phyloP scores from a whole-genome alignment of 1,139 yeast species.

The Saccharomycopsis crataegensis region DNA sequence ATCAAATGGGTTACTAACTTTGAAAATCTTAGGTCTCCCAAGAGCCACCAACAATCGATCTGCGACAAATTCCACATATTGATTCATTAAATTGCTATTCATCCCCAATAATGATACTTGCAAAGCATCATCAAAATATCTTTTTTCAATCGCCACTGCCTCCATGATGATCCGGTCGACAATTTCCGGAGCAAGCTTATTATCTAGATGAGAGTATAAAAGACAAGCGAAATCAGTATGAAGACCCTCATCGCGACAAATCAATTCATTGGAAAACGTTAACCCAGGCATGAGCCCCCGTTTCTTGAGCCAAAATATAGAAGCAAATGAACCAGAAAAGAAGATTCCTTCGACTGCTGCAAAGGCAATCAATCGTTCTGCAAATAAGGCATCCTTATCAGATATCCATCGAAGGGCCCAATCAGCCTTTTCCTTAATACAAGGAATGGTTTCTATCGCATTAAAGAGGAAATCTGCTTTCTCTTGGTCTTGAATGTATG shows the following conservation, averaged over 20 bases:
- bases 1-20: conserved; percentile 90
- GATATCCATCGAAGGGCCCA: conserved; percentile 98
- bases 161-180: conserved; percentile 85
- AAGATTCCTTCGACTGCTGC: conserved; percentile 99
- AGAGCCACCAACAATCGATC: conserved; percentile 85
- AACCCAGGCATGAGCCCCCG: conserved; percentile 98
- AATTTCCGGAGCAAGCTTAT: conserved; percentile 74
- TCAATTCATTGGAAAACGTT: conserved; percentile 92
- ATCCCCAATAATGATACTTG: conserved; percentile 90
- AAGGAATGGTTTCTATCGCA: conserved; percentile 90
- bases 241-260: conserved; percentile 96
- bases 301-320: conserved; percentile 96
- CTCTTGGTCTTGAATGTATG: conserved; percentile 91
- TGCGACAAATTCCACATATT: conserved; percentile 96
- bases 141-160: conserved; percentile 92
- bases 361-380: conserved; percentile 93
- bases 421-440: conserved; percentile 92
- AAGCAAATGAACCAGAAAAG: conserved; percentile 96
- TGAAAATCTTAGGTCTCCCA: conserved; percentile 85
- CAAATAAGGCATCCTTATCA: conserved; percentile 80
- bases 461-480: conserved; percentile 85
- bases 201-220: conserved; percentile 83
- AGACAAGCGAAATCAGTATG: conserved; percentile 98
- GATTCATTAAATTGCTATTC: conserved; percentile 89
- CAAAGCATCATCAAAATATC: conserved; percentile 66